These are phyloP conservation scores for Excoecaria cochinchinensis DNA, from an alignment of 345 rosid species.

Conservation along the genomic window DNA sequence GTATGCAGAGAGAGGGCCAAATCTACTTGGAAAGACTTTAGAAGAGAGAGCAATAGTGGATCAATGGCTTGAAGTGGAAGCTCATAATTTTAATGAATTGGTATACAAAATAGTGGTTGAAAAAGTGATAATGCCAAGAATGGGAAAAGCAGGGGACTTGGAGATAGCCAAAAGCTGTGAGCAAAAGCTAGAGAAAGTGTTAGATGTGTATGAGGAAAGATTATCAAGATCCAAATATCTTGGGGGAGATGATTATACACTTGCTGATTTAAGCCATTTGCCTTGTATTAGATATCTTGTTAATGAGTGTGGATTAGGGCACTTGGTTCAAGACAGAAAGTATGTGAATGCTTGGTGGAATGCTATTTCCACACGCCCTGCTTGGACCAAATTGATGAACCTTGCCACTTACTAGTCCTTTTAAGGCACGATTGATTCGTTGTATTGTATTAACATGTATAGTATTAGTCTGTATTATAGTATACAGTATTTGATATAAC, in stretches of 20 bases:
- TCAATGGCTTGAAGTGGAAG: constrained; percentile 93
- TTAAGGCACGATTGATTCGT: too few species aligned
- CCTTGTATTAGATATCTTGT: constrained; percentile 52
- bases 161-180: constrained; percentile 35
- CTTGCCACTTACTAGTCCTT: constrained; percentile 31
- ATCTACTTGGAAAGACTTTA: constrained; percentile 52
- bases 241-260: constrained; percentile 60
- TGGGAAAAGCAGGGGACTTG: constrained; percentile 51
- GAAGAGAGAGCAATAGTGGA: constrained; percentile 76
- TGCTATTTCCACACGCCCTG: constrained; percentile 57
- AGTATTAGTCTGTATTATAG: too few species aligned
- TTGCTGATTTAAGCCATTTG: constrained; percentile 73
- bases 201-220: constrained; percentile 67
- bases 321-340: constrained; percentile 48
- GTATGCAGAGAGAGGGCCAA: constrained; percentile 54
- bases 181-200: constrained; percentile 53
- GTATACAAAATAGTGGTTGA: constrained; percentile 51
- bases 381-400: constrained; percentile 65
- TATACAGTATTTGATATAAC: too few species aligned
- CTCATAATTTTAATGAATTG: constrained; percentile 66
- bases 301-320: constrained; percentile 42
- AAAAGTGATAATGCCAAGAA: constrained; percentile 46
- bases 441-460: too few species aligned
- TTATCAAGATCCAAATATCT: constrained; percentile 52
- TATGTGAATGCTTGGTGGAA: constrained; percentile 72